A percentile compares a stretch with the other conserved stretches of the same genome.
phyloP scores from a whole-genome alignment of 2,329 filamentous ascomycete genomes.

The Microcyclospora pomicola region DNA sequence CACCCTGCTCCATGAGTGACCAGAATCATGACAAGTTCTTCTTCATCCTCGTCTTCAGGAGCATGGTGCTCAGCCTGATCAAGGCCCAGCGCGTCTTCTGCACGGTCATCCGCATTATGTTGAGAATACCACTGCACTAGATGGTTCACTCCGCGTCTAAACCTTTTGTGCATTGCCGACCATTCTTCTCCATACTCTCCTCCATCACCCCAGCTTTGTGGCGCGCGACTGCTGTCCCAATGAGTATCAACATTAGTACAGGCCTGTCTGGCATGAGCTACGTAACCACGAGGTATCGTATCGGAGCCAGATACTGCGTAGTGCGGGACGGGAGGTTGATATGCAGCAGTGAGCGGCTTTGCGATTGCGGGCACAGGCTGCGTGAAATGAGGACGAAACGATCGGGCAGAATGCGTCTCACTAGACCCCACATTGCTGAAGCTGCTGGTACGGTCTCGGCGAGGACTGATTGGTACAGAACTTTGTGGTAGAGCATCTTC shows the following conservation, averaged over 20 bases:
- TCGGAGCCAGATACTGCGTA: constrained; percentile 72
- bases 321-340: constrained; percentile 62
- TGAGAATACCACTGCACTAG: constrained; percentile 71
- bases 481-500: constrained; percentile 21
- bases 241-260: constrained; percentile 82
- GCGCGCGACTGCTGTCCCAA: constrained; percentile 80
- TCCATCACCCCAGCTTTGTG: constrained; percentile 73
- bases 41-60: constrained; percentile 33
- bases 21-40: constrained; percentile 68
- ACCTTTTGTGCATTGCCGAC: constrained; percentile 86
- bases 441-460: constrained; percentile 36
- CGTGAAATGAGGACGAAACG: constrained; percentile 10
- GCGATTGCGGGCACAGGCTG: constrained; percentile 16
- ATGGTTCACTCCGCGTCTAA: constrained; percentile 62
- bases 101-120: constrained; percentile 23
- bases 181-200: constrained; percentile 87
- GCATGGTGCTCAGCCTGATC: constrained; percentile 22
- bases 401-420: constrained; percentile 14
- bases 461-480: constrained; percentile 22
- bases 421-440: constrained; percentile 24
- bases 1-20: constrained; percentile 93
- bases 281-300: constrained; percentile 75
- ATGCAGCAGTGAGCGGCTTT: constrained; percentile 30
- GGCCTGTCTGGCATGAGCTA: constrained; percentile 76
- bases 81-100: constrained; percentile 22